Conservation (phyloP, 2,329 filamentous ascomycete genomes). For the Microcyclospora pomicola region DNA sequence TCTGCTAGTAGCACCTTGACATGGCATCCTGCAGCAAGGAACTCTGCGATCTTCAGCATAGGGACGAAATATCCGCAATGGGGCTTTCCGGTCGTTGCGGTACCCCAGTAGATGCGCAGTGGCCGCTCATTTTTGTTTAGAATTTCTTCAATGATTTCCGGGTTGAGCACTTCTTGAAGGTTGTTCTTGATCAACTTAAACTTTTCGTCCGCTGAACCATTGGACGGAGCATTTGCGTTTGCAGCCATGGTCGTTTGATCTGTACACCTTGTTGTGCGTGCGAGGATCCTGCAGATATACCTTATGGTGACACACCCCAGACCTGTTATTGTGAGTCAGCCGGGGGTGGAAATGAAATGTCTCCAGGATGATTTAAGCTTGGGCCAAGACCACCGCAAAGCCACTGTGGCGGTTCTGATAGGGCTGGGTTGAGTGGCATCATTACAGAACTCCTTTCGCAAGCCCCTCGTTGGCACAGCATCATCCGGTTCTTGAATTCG, state of each 20-base stretch:
- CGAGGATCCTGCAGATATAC: too few relatives aligned
- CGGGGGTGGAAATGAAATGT: too few relatives aligned
- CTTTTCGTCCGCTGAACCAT: constrained; percentile 39
- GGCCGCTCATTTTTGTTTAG: constrained; percentile 56
- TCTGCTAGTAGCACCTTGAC: constrained; percentile 32
- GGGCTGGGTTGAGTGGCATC: too few relatives aligned
- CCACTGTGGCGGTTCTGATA: too few relatives aligned
- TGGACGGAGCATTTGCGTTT: constrained; percentile 3
- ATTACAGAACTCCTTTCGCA: too few relatives aligned
- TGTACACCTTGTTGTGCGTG: too few relatives aligned
- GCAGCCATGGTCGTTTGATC: constrained; percentile 6
- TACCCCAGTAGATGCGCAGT: constrained; percentile 78
- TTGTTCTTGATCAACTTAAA: constrained; percentile 67
- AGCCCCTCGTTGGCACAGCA: too few relatives aligned
- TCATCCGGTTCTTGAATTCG: too few relatives aligned
- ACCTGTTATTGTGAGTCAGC: too few relatives aligned
- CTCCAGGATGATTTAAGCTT: too few relatives aligned
- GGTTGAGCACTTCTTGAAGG: constrained; percentile 62
- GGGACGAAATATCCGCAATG: constrained; percentile 85
- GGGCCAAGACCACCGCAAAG: too few relatives aligned
- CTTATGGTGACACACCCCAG: too few relatives aligned
- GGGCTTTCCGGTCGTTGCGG: constrained; percentile 72
- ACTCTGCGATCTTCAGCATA: constrained; percentile 77
- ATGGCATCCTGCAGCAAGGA: constrained; percentile 71
- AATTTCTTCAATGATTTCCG: constrained; percentile 63